These are phyloP conservation scores for Moricandia moricandioides DNA, from an alignment of 345 rosid genomes.

Conservation along the genomic window DNA sequence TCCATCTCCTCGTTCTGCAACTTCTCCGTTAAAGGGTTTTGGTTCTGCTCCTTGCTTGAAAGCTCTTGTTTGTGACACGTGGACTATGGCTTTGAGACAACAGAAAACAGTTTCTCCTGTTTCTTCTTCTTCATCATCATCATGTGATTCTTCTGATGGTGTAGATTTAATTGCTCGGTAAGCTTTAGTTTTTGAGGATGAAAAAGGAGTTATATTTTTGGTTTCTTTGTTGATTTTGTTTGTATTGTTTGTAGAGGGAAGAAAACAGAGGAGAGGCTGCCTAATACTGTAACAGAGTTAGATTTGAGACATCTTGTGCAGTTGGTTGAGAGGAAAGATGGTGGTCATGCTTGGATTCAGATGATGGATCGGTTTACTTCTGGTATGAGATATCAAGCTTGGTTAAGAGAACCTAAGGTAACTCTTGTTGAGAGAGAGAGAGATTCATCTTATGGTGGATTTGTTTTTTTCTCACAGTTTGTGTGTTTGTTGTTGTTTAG, in stretches of 20 bases:
- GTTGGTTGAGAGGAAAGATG: conserved; percentile 71
- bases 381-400: conserved; percentile 69
- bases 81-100: conserved; percentile 33
- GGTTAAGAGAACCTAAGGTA: conserved; percentile 75
- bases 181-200: neutral
- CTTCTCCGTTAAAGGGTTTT: conserved; percentile 42
- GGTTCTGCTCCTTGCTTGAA: conserved; percentile 46
- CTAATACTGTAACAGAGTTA: conserved; percentile 51
- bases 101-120: conserved; percentile 31
- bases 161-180: conserved; percentile 17
- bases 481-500: conserved; percentile 31
- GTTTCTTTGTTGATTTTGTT: conserved; percentile 18
- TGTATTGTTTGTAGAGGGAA: conserved; percentile 32
- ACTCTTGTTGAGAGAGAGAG: neutral
- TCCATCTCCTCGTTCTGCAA: conserved; percentile 25
- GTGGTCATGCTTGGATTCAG: conserved; percentile 65
- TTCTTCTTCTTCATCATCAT: conserved; percentile 27
- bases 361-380: conserved; percentile 71
- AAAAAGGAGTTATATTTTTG: neutral
- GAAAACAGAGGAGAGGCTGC: conserved; percentile 36
- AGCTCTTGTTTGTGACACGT: conserved; percentile 37
- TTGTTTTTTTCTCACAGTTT: neutral
- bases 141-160: conserved; percentile 20
- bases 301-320: conserved; percentile 61
- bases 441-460: neutral